Percentiles rank a stretch among this genome's conserved stretches.
Conservation (phyloP, 73 alveolate genomes). For the Diophrys appendiculata region DNA sequence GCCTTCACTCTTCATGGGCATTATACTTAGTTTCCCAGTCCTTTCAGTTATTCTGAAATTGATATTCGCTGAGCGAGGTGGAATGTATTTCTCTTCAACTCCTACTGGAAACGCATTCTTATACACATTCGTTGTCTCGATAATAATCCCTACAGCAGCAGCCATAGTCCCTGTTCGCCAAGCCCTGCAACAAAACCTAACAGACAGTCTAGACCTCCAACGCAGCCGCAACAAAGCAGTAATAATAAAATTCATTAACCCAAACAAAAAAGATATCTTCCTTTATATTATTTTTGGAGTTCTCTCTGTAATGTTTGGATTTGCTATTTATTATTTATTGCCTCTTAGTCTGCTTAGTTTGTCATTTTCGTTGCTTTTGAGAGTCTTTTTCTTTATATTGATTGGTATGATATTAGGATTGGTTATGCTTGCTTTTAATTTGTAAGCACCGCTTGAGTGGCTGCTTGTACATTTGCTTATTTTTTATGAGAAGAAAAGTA, state of each 20-base stretch:
- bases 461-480: slow-evolving; percentile 52
- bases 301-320: slow-evolving; percentile 93
- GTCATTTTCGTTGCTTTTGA: slow-evolving; percentile 82
- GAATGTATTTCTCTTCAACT: slow-evolving; percentile 56
- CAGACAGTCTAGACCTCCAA: slow-evolving; percentile 68
- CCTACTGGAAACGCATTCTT: slow-evolving; percentile 67
- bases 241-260: slow-evolving; percentile 40
- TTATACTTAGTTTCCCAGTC: slow-evolving; percentile 62
- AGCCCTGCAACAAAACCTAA: slow-evolving; percentile 59
- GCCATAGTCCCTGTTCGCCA: slow-evolving; percentile 71
- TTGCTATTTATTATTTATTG: slow-evolving; percentile 91
- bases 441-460: slow-evolving; percentile 45
- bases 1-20: slow-evolving; percentile 78
- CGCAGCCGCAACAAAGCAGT: slow-evolving; percentile 77
- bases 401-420: slow-evolving; percentile 94
- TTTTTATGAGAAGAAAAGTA: slow-evolving; percentile 80
- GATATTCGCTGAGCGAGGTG: slow-evolving; percentile 50
- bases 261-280: slow-evolving; percentile 19
- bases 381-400: slow-evolving; percentile 90
- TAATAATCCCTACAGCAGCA: slow-evolving; percentile 75
- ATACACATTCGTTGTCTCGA: slow-evolving; percentile 53
- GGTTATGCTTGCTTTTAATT: slow-evolving; percentile 84
- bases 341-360: slow-evolving; percentile 90
- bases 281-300: slow-evolving; percentile 72
- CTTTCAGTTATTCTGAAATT: slow-evolving; percentile 18